These are phyloP conservation scores for Grosmannia huntii DNA, from an alignment of 2,329 filamentous ascomycete genomes.

Conservation along the genomic window DNA sequence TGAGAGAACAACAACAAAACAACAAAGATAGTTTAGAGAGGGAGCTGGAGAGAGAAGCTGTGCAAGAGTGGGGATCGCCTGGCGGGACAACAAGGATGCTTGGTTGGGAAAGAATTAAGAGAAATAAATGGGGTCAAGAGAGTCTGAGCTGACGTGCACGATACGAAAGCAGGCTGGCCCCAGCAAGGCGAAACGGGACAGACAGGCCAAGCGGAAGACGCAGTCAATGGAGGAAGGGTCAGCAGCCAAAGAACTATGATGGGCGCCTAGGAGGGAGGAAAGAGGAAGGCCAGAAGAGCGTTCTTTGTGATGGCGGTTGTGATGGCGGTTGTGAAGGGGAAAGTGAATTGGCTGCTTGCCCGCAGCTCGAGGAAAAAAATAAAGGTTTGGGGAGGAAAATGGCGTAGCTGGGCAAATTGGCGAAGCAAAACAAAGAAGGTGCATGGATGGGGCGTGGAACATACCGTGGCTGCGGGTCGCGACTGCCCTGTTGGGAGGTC, in stretches of 20 bases:
- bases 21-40: not conserved
- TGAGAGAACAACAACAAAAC: not conserved
- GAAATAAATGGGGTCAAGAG: not conserved
- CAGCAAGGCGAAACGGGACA: not conserved
- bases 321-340: not conserved
- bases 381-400: not conserved
- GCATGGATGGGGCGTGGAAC: not conserved
- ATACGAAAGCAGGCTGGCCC: not conserved
- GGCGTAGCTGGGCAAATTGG: not conserved
- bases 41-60: not conserved
- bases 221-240: not conserved
- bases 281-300: not conserved
- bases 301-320: not conserved
- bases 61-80: constrained; percentile 1
- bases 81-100: constrained; percentile 3
- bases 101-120: not conserved
- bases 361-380: not conserved
- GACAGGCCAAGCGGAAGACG: not conserved
- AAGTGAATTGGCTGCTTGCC: not conserved
- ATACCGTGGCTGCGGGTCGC: constrained; percentile 4
- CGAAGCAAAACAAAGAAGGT: constrained; percentile 9
- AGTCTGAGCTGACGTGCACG: not conserved
- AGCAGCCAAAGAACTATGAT: not conserved
- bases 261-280: not conserved
- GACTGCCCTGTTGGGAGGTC: constrained; percentile 5